phyloP scores from a whole-genome alignment of 2,329 filamentous ascomycete species.

The Fusarium sp. region DNA sequence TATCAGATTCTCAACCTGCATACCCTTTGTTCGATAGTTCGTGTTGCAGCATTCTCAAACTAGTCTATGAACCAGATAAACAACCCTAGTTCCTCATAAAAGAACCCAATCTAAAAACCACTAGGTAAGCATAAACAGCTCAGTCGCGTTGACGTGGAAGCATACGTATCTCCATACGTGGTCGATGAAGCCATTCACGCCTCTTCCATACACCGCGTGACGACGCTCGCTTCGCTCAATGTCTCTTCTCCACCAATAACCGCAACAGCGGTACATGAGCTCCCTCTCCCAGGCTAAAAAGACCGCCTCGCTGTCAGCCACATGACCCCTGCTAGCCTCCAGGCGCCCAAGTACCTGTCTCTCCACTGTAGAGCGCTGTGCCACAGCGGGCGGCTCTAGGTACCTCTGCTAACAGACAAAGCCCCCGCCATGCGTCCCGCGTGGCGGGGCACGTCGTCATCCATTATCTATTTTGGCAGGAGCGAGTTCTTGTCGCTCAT shows the following conservation, averaged over 20 bases:
- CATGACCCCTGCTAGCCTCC: slow-evolving; percentile 14
- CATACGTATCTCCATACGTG: slow-evolving; percentile 31
- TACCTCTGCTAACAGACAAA: slow-evolving; percentile 27
- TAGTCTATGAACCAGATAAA: neutral
- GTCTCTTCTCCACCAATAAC: slow-evolving; percentile 13
- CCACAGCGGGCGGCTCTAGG: slow-evolving; percentile 2
- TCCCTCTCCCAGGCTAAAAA: neutral
- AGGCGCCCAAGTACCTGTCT: slow-evolving; percentile 15
- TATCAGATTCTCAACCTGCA: neutral
- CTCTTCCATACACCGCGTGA: slow-evolving; percentile 21
- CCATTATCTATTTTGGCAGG: slow-evolving; percentile 38
- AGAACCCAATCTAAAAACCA: neutral
- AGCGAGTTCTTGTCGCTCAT: slow-evolving; percentile 3
- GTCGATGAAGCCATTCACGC: slow-evolving; percentile 21
- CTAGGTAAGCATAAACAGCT: neutral
- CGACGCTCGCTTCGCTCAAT: slow-evolving; percentile 21
- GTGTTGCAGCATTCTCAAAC: neutral
- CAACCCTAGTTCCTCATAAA: neutral
- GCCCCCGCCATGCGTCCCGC: slow-evolving; percentile 1
- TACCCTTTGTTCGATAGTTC: neutral
- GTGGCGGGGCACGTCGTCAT: slow-evolving; percentile 46
- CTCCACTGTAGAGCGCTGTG: neutral
- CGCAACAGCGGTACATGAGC: slow-evolving; percentile 14
- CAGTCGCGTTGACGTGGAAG: slow-evolving; percentile 17
- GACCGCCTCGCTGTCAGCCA: slow-evolving; percentile 1